These are phyloP conservation scores for Fragaria nilgerrensis DNA, from an alignment of 306 rosid genomes.

Conservation along the genomic window DNA sequence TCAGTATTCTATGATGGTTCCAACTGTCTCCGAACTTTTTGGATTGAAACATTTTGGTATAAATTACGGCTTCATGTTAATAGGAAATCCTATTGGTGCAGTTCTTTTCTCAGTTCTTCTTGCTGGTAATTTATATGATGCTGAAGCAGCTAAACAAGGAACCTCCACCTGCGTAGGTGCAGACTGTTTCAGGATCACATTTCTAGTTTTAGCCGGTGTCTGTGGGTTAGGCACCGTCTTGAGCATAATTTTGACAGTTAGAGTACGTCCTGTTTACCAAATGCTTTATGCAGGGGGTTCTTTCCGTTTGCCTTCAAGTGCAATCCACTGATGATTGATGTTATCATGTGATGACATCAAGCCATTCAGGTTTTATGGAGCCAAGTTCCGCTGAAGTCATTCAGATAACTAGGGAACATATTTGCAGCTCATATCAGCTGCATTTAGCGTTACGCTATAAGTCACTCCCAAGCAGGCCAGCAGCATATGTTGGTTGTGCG, in stretches of 20 bases:
- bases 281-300: conserved; percentile 69
- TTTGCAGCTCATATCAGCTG: not conserved
- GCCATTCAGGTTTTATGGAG: conserved; percentile 3
- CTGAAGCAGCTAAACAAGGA: conserved; percentile 82
- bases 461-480: not conserved
- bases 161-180: conserved; percentile 61
- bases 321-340: conserved; percentile 26
- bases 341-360: not conserved
- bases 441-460: not conserved
- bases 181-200: conserved; percentile 69
- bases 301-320: conserved; percentile 41
- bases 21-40: conserved; percentile 60
- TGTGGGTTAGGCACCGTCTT: conserved; percentile 68
- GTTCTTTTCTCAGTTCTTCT: conserved; percentile 64
- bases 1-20: conserved; percentile 55
- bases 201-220: conserved; percentile 59
- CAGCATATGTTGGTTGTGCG: conserved; percentile 4
- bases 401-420: conserved; percentile 13
- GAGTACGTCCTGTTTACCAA: conserved; percentile 71
- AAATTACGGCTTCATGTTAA: conserved; percentile 50
- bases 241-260: conserved; percentile 58
- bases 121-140: conserved; percentile 60
- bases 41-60: conserved; percentile 69
- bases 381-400: conserved; percentile 1
- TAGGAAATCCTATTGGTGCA: conserved; percentile 78